Percentiles rank a stretch among this genome's conserved stretches.
Evolutionary conservation across 176 grass and related monocot genomes (phyloP).

Genomic region (Aechmea fasciata): DNA sequence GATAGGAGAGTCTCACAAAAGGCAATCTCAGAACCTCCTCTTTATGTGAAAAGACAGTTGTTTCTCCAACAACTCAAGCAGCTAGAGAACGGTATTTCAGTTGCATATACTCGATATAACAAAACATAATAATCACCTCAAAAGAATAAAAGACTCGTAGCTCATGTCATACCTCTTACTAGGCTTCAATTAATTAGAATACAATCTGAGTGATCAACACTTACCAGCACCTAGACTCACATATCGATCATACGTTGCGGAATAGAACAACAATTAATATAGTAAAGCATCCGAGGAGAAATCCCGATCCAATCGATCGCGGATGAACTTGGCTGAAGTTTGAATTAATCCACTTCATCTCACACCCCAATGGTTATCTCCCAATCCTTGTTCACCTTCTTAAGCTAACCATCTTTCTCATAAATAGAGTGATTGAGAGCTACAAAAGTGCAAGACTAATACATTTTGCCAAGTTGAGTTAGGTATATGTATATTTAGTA

Average conservation of each 20-base stretch:
- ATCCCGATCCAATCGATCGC: conserved; percentile 25
- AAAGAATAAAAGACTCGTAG: too few species aligned
- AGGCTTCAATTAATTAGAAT: not conserved
- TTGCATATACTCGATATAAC: not conserved
- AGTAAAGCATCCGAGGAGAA: conserved; percentile 74
- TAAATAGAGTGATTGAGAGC: too few species aligned
- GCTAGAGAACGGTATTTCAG: too few species aligned
- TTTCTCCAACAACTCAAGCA: too few species aligned
- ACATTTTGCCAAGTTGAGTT: too few species aligned
- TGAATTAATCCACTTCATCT: not conserved
- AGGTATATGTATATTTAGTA: too few species aligned
- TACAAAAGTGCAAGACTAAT: too few species aligned
- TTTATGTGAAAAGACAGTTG: too few species aligned
- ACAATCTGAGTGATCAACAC: not conserved
- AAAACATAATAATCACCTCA: not conserved
- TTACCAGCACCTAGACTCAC: conserved; percentile 1
- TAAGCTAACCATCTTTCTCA: too few species aligned
- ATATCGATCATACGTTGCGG: conserved; percentile 61
- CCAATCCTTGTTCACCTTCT: not conserved
- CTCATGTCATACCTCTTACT: not conserved
- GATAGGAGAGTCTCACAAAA: too few species aligned
- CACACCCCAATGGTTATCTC: not conserved
- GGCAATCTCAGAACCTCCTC: too few species aligned
- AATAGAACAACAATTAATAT: conserved; percentile 66
- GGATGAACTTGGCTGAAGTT: not conserved